Base-by-base conservation (phyloP, 495 filamentous ascomycete species). In the Trichoderma gamsii region DNA sequence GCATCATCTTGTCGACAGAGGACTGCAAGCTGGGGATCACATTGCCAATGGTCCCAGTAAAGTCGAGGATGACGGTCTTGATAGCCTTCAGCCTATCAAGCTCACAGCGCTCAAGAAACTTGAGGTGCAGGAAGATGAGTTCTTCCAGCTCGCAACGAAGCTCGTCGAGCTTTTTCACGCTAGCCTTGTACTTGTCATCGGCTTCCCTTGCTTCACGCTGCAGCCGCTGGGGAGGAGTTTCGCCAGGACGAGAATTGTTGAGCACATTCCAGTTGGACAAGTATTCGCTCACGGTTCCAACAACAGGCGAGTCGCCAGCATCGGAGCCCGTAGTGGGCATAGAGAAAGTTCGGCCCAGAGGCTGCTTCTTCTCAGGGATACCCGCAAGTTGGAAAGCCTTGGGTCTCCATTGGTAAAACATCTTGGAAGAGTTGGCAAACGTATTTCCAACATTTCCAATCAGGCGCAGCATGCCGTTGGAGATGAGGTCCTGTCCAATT, bases 21-120 rank as follows among this genome's bases (percentile, higher is more conserved):
- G 94, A 92, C 74, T 98, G 96, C 64, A 99, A 79, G 72, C 90
- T 95, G 18, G 95, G 96, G 72, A 99, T 98, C 72, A 97, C 93
- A 72, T 99, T 98, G 83, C 93, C 95, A 77, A 99, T 91, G 32
- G 95, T 92, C 18, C 95, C 96, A 25, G 96, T 97, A 79, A 98
- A 98, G 78, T 99, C 95, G 41, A 99, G 85, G 66, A 99, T 88
- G 25, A 99, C 95, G 27, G 95, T 90, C 82, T 98, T 98, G 80
- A 98, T 97, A 25, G 95, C 95, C 82, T 96, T 97, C 49, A 99
- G 85, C 56, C 95, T 86, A 76, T 99, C 95, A 49, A 97, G 80
- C 78, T 99, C 95, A 75, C 95, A 99, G 70, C 94, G 92, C 81
- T 99, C 95, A 85, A 99, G 92, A 78, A 97, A 98, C 73, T 87